Conservation (phyloP, 129 eudicot species). For the Apium graveolens region DNA sequence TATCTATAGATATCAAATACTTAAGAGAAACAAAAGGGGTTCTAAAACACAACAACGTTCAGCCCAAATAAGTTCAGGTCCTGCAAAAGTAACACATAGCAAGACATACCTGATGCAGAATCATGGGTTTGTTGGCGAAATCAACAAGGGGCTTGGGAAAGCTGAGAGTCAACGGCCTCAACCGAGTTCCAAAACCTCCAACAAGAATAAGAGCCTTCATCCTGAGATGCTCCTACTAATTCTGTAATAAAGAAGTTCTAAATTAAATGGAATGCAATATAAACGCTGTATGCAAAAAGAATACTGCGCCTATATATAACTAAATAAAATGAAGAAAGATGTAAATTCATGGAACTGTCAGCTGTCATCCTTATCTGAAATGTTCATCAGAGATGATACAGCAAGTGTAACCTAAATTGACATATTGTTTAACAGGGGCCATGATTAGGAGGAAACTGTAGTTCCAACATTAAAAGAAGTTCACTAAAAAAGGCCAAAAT, state of each 20-base stretch:
- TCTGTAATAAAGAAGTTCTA: slow-evolving; percentile 13
- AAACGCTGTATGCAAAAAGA: neutral
- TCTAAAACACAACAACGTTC: too few species aligned
- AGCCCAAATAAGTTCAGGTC: neutral
- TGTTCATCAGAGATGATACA: slow-evolving; percentile 10
- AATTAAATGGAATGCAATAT: slow-evolving; percentile 19
- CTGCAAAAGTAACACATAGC: neutral
- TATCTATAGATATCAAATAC: neutral
- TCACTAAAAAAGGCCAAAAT: slow-evolving; percentile 15
- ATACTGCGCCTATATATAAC: slow-evolving; percentile 15
- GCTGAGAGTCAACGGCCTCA: slow-evolving; percentile 92
- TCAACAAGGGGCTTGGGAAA: slow-evolving; percentile 96
- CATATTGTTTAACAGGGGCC: slow-evolving; percentile 27
- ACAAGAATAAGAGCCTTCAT: slow-evolving; percentile 99
- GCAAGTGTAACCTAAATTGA: slow-evolving; percentile 24
- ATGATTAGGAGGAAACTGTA: slow-evolving; percentile 18
- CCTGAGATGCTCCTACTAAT: slow-evolving; percentile 22
- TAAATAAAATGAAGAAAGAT: slow-evolving; percentile 28
- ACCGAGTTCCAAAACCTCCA: slow-evolving; percentile 94
- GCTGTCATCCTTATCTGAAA: neutral
- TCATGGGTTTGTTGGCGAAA: slow-evolving; percentile 97
- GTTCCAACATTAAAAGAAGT: slow-evolving; percentile 16
- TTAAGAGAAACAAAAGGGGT: neutral
- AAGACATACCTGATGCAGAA: slow-evolving; percentile 76
- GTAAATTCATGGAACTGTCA: slow-evolving; percentile 27